Evolutionary conservation across 371 early-diverging fungal species (phyloP).

Genomic region (Dinochytrium kinnereticum): DNA sequence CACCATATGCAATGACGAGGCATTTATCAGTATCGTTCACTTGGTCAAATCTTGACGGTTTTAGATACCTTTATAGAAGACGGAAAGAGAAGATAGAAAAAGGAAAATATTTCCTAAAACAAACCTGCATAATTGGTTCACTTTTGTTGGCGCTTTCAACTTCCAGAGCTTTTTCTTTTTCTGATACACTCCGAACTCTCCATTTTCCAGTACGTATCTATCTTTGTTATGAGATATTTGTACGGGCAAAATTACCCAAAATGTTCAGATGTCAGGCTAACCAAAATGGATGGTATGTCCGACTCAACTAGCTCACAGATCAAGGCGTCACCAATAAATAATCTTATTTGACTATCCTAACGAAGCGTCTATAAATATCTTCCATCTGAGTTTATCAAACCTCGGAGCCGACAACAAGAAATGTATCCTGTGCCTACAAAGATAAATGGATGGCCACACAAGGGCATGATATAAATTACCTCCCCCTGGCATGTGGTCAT

Average conservation of each 20-base stretch:
- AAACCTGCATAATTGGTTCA: background rate
- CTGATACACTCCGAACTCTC: background rate
- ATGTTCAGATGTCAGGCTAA: background rate
- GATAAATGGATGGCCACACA: background rate
- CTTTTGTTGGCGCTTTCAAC: background rate
- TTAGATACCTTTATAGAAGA: background rate
- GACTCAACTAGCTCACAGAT: background rate
- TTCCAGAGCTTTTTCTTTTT: background rate
- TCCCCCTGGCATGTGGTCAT: background rate
- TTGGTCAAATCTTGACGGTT: background rate
- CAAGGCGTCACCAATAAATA: slow-evolving; percentile 9
- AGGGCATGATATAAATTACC: background rate
- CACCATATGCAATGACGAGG: slow-evolving; percentile 8
- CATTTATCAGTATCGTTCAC: background rate
- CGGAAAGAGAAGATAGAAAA: background rate
- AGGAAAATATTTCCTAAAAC: background rate
- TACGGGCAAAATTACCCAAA: background rate
- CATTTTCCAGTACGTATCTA: background rate
- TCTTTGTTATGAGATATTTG: background rate
- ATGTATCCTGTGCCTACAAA: background rate
- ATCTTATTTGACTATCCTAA: slow-evolving; percentile 13
- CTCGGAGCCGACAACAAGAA: background rate
- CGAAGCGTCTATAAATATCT: background rate
- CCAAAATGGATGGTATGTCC: background rate
- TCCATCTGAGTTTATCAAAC: background rate